Conservation (phyloP, 768 basidiomycete species). For the Nevesoporus exiguus region DNA sequence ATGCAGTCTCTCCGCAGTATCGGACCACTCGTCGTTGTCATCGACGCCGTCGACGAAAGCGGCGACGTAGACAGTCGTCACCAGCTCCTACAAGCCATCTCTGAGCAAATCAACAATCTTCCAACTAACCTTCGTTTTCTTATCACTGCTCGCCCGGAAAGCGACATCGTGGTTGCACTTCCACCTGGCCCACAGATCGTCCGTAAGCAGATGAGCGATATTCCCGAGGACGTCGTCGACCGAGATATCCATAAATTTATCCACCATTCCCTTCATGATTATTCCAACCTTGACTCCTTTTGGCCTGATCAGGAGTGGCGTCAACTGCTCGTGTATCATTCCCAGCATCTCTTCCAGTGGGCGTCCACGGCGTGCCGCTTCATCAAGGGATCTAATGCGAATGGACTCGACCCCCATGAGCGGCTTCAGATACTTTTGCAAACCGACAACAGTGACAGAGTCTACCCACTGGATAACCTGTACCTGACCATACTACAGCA, state of each 20-base stretch:
- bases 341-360: not conserved
- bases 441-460: not conserved
- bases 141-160: not conserved
- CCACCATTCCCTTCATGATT: not conserved
- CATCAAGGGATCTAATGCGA: not conserved
- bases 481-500: not conserved
- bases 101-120: not conserved
- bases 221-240: not conserved
- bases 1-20: not conserved
- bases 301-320: not conserved
- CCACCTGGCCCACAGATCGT: not conserved
- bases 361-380: not conserved
- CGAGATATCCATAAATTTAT: not conserved
- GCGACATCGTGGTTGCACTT: not conserved
- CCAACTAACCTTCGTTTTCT: slow-evolving; percentile 18
- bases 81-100: slow-evolving; percentile 16
- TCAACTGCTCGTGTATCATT: not conserved
- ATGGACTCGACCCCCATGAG: not conserved
- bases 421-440: not conserved
- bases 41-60: slow-evolving; percentile 28
- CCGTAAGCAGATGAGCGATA: too few relatives aligned
- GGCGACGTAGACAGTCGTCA: slow-evolving; percentile 4
- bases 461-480: not conserved
- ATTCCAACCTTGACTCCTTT: not conserved
- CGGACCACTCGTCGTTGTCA: not conserved